Evolutionary conservation across 345 rosid species (phyloP).

Genomic region (Erodium maritimum): DNA sequence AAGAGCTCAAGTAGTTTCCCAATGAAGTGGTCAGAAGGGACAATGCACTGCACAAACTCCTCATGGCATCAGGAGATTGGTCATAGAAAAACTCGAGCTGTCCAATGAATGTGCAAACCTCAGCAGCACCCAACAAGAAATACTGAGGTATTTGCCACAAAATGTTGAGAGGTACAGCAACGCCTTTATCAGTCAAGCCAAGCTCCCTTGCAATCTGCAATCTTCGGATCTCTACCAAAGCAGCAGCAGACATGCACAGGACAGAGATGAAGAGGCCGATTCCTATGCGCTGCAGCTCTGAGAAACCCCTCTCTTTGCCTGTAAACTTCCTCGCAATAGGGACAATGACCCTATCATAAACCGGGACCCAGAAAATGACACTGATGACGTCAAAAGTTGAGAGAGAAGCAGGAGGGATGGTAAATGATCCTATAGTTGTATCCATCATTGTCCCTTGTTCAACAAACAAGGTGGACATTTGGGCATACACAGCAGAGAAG

Average conservation of each 20-base stretch:
- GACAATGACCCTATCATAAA: conserved; percentile 31
- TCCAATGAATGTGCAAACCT: conserved; percentile 68
- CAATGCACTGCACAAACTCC: conserved; percentile 75
- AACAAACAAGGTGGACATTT: conserved; percentile 40
- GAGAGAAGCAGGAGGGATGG: conserved; percentile 38
- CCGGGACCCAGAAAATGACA: conserved; percentile 36
- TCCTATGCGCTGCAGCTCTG: conserved; percentile 25
- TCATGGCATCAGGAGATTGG: conserved; percentile 92
- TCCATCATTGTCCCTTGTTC: conserved; percentile 44
- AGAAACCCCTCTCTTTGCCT: conserved; percentile 24
- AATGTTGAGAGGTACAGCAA: conserved; percentile 42
- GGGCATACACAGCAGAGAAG: conserved; percentile 30
- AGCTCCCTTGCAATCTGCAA: conserved; percentile 19
- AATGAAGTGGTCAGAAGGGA: conserved; percentile 62
- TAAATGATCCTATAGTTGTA: conserved; percentile 29
- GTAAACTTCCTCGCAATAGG: conserved; percentile 30
- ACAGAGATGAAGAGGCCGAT: conserved; percentile 21
- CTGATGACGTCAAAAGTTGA: conserved; percentile 30
- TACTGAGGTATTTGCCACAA: conserved; percentile 93
- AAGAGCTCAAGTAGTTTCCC: conserved; percentile 77
- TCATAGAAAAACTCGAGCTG: conserved; percentile 90
- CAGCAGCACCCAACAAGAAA: conserved; percentile 79
- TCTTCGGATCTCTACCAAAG: conserved; percentile 12
- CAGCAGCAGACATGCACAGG: conserved; percentile 16
- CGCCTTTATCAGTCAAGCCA: conserved; percentile 9